These are phyloP conservation scores for Chlorella sp. DNA, from an alignment of 139 green algal genomes.

Conservation along the genomic window DNA sequence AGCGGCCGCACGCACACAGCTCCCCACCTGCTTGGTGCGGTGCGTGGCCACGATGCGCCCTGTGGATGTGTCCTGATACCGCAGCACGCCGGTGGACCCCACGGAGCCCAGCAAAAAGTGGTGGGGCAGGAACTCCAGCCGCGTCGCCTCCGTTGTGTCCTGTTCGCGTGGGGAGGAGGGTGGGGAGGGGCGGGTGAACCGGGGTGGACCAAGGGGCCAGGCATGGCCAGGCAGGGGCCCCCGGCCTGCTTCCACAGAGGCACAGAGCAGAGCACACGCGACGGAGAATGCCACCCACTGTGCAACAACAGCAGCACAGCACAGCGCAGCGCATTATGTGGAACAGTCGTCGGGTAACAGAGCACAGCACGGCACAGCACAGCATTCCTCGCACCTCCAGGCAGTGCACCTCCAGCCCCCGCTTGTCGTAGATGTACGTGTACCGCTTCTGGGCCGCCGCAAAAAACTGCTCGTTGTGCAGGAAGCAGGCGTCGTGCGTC, in stretches of 20 bases:
- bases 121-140: constrained; percentile 93
- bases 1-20: too few relatives aligned
- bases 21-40: constrained; percentile 66
- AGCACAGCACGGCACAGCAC: too few relatives aligned
- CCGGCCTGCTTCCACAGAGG: too few relatives aligned
- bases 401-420: constrained; percentile 96
- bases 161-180: constrained; percentile 1
- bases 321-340: too few relatives aligned
- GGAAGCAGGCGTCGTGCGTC: constrained; percentile 82
- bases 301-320: too few relatives aligned
- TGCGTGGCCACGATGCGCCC: constrained; percentile 89
- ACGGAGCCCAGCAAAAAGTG: constrained; percentile 95
- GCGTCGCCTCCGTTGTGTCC: constrained; percentile 61
- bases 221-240: not conserved
- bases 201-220: not conserved
- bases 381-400: constrained; percentile 65
- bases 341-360: not conserved
- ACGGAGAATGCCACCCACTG: too few relatives aligned
- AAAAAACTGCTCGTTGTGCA: constrained; percentile 98
- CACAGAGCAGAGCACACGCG: not conserved
- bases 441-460: constrained; percentile 94
- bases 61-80: constrained; percentile 95
- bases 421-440: constrained; percentile 98
- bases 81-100: constrained; percentile 80
- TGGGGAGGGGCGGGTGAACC: not conserved